A percentile compares a stretch with the other conserved stretches of the same genome.
These are phyloP conservation scores for Trichoderma koningiopsis DNA, from an alignment of 2,329 filamentous ascomycete species.

Conservation along the genomic window DNA sequence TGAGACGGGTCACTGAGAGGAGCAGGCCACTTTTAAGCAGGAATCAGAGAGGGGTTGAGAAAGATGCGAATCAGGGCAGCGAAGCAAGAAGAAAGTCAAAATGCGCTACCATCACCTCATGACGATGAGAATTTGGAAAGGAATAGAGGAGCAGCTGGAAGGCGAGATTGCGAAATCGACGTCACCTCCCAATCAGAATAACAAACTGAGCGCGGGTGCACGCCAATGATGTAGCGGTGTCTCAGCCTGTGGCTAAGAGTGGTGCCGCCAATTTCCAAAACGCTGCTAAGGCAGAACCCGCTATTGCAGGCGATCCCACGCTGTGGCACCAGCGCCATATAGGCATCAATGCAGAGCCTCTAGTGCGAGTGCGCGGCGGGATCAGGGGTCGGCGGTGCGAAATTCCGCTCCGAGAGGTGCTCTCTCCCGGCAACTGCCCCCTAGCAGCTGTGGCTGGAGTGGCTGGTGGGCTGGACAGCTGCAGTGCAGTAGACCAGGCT, in stretches of 20 bases:
- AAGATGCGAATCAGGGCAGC: not conserved
- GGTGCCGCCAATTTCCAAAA: constrained; percentile 7
- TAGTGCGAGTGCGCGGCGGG: not conserved
- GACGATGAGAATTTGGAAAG: not conserved
- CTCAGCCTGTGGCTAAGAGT: constrained; percentile 25
- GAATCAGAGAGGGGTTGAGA: not conserved
- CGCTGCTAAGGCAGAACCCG: constrained; percentile 9
- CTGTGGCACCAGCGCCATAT: not conserved
- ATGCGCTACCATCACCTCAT: constrained; percentile 18
- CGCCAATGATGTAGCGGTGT: constrained; percentile 25
- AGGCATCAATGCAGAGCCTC: constrained; percentile 19
- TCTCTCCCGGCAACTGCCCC: not conserved
- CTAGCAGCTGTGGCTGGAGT: constrained; percentile 5
- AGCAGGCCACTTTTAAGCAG: constrained; percentile 1
- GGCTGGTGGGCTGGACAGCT: constrained; percentile 2
- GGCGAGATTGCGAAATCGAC: constrained; percentile 20
- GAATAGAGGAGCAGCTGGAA: not conserved
- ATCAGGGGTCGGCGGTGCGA: constrained; percentile 27
- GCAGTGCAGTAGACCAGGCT: not conserved
- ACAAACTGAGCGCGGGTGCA: constrained; percentile 16
- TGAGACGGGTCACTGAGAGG: constrained; percentile 1
- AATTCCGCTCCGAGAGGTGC: constrained; percentile 32
- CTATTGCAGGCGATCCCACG: constrained; percentile 18
- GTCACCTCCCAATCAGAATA: constrained; percentile 20
- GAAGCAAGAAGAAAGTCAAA: not conserved